Evolutionary conservation across 495 filamentous ascomycete species (phyloP).

Genomic region (Annulohypoxylon bovei): DNA sequence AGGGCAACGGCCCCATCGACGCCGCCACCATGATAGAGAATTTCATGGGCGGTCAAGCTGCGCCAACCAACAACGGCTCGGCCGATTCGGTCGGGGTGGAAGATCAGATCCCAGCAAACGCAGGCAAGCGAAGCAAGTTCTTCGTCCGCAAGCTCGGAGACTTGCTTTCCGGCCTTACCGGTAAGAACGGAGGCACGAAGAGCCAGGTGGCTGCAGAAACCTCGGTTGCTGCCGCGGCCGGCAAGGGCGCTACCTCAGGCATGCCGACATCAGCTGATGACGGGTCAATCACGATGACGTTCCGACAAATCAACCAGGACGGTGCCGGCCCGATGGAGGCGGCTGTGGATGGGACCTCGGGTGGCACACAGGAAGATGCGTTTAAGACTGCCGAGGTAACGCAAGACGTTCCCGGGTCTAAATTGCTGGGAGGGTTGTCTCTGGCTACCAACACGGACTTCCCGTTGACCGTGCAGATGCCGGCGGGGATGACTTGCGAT

Average conservation of each 20-base stretch:
- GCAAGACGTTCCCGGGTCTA: constrained; percentile 66
- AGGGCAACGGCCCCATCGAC: constrained; percentile 65
- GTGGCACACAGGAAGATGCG: constrained; percentile 61
- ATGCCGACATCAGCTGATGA: constrained; percentile 65
- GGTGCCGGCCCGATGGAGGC: constrained; percentile 61
- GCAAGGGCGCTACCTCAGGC: constrained; percentile 53
- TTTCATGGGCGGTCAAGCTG: constrained; percentile 55
- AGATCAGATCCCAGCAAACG: constrained; percentile 43
- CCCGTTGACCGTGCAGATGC: constrained; percentile 66
- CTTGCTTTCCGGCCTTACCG: constrained; percentile 21
- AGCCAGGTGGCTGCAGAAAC: constrained; percentile 53
- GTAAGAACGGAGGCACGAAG: constrained; percentile 47
- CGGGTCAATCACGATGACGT: constrained; percentile 66
- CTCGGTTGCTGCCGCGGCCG: constrained; percentile 54
- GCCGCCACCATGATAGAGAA: constrained; percentile 53
- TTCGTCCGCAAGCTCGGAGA: constrained; percentile 24
- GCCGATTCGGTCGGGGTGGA: constrained; percentile 47
- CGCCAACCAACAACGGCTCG: constrained; percentile 50
- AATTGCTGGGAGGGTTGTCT: constrained; percentile 61
- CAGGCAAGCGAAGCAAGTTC: constrained; percentile 14
- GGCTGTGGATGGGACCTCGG: constrained; percentile 63
- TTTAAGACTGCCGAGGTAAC: constrained; percentile 65
- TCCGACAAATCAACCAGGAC: constrained; percentile 63
- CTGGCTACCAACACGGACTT: constrained; percentile 63
- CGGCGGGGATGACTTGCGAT: constrained; percentile 68